These are phyloP conservation scores for Dactylellina sp. DNA, from an alignment of 2,329 filamentous ascomycete genomes.

Conservation along the genomic window DNA sequence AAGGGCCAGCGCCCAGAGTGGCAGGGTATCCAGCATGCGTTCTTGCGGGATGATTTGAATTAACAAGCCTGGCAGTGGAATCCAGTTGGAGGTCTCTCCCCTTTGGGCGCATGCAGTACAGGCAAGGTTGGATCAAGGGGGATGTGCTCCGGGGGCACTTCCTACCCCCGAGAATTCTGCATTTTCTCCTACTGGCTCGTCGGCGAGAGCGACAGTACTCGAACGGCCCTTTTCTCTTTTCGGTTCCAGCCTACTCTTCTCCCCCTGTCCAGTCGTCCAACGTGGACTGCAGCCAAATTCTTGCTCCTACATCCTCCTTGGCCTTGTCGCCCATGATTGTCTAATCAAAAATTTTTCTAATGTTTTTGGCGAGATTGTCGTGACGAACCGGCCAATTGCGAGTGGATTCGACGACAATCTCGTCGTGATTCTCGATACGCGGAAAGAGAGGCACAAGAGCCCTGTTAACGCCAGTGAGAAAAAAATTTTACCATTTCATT, in stretches of 20 bases:
- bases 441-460: constrained; percentile 29
- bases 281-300: constrained; percentile 36
- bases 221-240: constrained; percentile 50
- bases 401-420: constrained; percentile 33
- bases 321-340: constrained; percentile 38
- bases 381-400: constrained; percentile 45
- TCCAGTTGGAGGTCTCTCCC: constrained; percentile 39
- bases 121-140: constrained; percentile 16
- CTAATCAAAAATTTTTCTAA: constrained; percentile 20
- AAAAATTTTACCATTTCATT: neutral
- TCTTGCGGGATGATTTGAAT: constrained; percentile 57
- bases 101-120: constrained; percentile 35
- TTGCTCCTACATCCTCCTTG: neutral
- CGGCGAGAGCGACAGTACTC: constrained; percentile 48
- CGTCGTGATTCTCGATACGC: constrained; percentile 26
- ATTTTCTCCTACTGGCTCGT: constrained; percentile 22
- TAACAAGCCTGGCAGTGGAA: constrained; percentile 26
- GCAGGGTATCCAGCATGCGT: constrained; percentile 51
- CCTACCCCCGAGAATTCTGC: constrained; percentile 17
- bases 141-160: constrained; percentile 34
- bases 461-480: constrained; percentile 46
- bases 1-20: constrained; percentile 48
- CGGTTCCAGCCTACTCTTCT: constrained; percentile 25
- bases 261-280: constrained; percentile 41
- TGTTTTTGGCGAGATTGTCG: constrained; percentile 53